Evolutionary conservation across 768 basidiomycete species (phyloP).

Genomic region (Termitomyces sp.): DNA sequence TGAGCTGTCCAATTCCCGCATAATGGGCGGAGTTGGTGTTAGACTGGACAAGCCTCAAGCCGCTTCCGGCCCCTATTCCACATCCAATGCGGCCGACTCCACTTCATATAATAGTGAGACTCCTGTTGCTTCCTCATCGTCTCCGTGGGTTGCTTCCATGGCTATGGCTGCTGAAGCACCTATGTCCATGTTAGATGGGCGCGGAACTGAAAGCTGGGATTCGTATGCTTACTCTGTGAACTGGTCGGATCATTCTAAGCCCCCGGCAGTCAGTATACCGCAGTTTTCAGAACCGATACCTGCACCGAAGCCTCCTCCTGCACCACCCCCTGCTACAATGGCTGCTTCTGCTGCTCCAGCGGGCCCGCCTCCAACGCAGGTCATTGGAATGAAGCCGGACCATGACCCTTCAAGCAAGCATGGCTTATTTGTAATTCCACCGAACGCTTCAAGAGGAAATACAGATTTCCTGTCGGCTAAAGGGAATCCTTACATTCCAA

Average conservation of each 20-base stretch:
- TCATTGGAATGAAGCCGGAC: constrained; percentile 45
- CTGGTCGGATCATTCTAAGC: constrained; percentile 9
- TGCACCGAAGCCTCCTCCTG: constrained; percentile 5
- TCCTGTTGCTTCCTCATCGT: constrained; percentile 12
- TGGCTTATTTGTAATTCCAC: constrained; percentile 34
- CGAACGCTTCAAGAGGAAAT: constrained; percentile 7
- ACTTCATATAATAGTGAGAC: constrained; percentile 5
- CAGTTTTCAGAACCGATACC: constrained; percentile 7
- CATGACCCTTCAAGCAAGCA: constrained; percentile 40
- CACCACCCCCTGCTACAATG: constrained; percentile 14
- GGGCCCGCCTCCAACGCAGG: constrained; percentile 9
- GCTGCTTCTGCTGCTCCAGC: constrained; percentile 15
- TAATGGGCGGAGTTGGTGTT: not conserved
- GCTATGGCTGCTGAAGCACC: constrained; percentile 26
- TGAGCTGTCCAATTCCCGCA: not conserved
- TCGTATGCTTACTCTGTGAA: not conserved
- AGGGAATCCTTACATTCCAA: constrained; percentile 32
- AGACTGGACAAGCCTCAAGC: not conserved
- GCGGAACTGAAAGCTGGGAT: not conserved
- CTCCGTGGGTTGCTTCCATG: constrained; percentile 40
- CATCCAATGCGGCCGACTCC: constrained; percentile 3
- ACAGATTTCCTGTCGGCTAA: constrained; percentile 6
- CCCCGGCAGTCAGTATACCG: constrained; percentile 2
- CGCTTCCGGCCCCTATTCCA: constrained; percentile 8
- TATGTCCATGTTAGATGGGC: constrained; percentile 3